A percentile compares a stretch with the other conserved stretches of the same genome.
Evolutionary conservation across 495 filamentous ascomycete genomes (phyloP).

Genomic region (Pseudevernia furfuracea): DNA sequence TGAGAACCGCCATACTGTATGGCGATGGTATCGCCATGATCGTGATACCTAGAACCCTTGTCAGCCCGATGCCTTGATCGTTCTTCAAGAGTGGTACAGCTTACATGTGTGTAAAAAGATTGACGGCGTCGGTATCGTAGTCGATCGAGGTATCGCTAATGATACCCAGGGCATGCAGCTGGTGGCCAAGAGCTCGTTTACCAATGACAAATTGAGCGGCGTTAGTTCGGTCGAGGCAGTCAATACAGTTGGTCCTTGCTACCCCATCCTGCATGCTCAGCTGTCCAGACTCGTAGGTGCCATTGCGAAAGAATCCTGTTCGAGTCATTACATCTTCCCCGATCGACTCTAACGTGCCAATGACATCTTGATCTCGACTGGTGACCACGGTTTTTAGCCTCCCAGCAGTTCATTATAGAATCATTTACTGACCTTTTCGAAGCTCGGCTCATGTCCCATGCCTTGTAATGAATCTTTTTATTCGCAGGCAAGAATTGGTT

Average conservation of each 20-base stretch:
- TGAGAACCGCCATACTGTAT: conserved; percentile 97
- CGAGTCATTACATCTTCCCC: conserved; percentile 75
- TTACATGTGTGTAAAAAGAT: conserved; percentile 91
- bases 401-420: not conserved
- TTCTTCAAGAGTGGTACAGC: not conserved
- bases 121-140: conserved; percentile 91
- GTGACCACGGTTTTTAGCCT: conserved; percentile 4
- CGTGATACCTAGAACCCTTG: conserved; percentile 51
- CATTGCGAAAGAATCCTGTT: conserved; percentile 94
- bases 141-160: conserved; percentile 71
- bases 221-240: conserved; percentile 93
- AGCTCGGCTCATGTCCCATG: conserved; percentile 97
- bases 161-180: conserved; percentile 86
- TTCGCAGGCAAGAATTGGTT: conserved; percentile 85
- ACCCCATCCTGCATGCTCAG: conserved; percentile 83
- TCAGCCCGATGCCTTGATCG: not conserved
- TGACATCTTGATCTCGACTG: conserved; percentile 90
- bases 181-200: conserved; percentile 87
- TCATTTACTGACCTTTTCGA: conserved; percentile 52
- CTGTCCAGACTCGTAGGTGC: conserved; percentile 53
- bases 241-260: conserved; percentile 93
- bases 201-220: conserved; percentile 97
- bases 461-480: conserved; percentile 83
- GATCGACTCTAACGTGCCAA: conserved; percentile 79
- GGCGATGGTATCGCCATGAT: conserved; percentile 94